Base-by-base conservation (phyloP, 495 filamentous ascomycete genomes). In the Penicillium macrosclerotiorum region DNA sequence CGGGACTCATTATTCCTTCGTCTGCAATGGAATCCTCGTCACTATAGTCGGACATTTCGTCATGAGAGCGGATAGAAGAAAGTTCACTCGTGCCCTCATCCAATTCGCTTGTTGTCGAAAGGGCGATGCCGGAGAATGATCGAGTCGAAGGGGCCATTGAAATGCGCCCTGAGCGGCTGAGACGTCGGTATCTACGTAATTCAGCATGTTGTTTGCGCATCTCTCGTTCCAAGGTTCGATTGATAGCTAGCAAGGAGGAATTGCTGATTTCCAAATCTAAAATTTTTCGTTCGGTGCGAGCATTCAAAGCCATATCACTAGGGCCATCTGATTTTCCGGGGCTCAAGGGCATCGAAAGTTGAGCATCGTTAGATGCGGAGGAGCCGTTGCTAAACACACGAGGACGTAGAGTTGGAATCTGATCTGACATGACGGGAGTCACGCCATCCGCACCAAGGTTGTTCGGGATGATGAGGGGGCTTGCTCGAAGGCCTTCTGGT, bases 221-320 rank as follows among this genome's bases (percentile, higher is more conserved):
- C 55, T 96, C 88, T 8, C 88, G 78, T 64, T 99, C 93, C 1
- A 99, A 71, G 0, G 89, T 90, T 37, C 90, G 80, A 57, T 99
- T 99, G 67, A 99, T 96, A n/a, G 94, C 94, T 22, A 95, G 77
- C 6, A 99, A 79, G 17, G 90, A 95, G 2, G 89, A 92, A 53
- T 99, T 99, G 49, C 88, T 95, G 47, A 99, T 99, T 59, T 99
- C 88, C n/a, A 99, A 73, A 62, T 99, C 93, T 52, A 97, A 73
- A 22, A 99, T 91, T 65, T 96, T 97, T 44, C 93, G 82, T 65
- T 96, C 93, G 5, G 88, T 83, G 12, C 93, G 82, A 5, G 93
- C 93, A 63, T 87, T 92, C 8, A 86, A 77, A 2, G 90, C 89
- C 7, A 83, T 67, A 27, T 90, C 88, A 39, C 49, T 49, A 4